Evolutionary conservation across 2,329 filamentous ascomycete genomes (phyloP), one percentile per base, ranked within the genome.

Genomic region (Geosmithia putterillii): DNA sequence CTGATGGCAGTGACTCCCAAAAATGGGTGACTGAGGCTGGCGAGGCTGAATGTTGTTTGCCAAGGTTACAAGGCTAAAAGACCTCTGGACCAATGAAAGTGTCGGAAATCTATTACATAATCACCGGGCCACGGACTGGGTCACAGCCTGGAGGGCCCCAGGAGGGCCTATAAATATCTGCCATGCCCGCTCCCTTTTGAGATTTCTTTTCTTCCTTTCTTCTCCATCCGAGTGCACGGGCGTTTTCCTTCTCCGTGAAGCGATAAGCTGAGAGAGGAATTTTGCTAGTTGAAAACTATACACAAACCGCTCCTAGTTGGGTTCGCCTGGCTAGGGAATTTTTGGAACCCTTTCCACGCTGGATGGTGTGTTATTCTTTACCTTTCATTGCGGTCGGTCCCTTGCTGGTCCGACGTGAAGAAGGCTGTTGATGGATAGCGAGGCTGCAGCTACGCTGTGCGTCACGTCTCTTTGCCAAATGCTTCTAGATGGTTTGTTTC

Each of bases 271-370:
- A 82, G 79, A 84, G 80, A 84, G 76, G 81, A 83, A 80, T 81
- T 83, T 84, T 84, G 81, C 81, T 84, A 83, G 80, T 85, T 85
- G 81, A 84, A 84, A 85, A 84, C 81, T 85, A 83, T 75, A 73
- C 57, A 71, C 67, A 78, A 79, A 83, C 80, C 66, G 69, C 80
- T 84, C 67, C 68, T 71, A 63, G 68, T 73, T 74, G 77, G 72
- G 74, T 73, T 74, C 65, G 71, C 69, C 78, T 70, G 75, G 69
- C 70, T 54, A 69, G 79, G 79, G 63, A 84, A 83, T 84, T 81
- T 84, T 85, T 83, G 80, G 64, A 75, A 65, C 56, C 46, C 49
- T 53, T 50, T 49, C 43, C 42, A 50, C 28, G 15, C 10, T 32
- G 28, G 32, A 42, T 34, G 38, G 47, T 48, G 42, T 50, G 44